Evolutionary conservation across 202 grass and related monocot genomes (phyloP), one percentile per base, ranked within the genome.

Genomic region (Bolboschoenoplectus hybrid): DNA sequence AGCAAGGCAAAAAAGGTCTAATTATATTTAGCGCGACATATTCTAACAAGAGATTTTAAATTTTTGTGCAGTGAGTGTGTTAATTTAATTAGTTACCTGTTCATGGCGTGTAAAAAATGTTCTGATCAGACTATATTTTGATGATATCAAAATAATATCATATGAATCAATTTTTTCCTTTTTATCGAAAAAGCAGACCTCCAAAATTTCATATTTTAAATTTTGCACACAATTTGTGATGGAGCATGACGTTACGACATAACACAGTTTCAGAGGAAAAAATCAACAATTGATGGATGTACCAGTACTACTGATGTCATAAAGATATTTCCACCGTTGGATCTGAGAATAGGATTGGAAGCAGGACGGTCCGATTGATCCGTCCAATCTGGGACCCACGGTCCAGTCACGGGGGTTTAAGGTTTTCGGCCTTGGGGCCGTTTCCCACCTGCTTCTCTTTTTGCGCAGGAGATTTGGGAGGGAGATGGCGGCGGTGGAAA

Each of bases 401-500:
- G 14, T 70, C 2, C 16, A 70, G 67, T 70, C n/a, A 20, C 34
- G 39, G 74, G 69, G 74, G 74, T 78, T 78, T 78, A 57, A 40
- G 35, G 51, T 8, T 78, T 57, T 58, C 2, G 26, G 26, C 26
- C 26, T 13, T 12, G 51, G 51, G 20, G 5, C 72, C 2, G 5
- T 8, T 53, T 53, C 12, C 49, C 26, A 26, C 14, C 49, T 13
- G 7, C 19, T 77, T 13, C 50, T 38, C 73, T 16, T 5, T 12
- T 50, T 16, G 72, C 9, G 47, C 9, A 16, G 49, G 34, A 80
- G 75, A 78, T 12, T 0, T 2, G n/a, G 44, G 44, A 74, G 7
- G 86, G 80, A 83, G 90, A 88, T 80, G 74, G 88, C 81, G 67
- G 89, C 84, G 38, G 85, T 60, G 26, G 86, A 36, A 19, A 72